Evolutionary conservation across 192 early-diverging fungal genomes (phyloP), one percentile per base, ranked within the genome.

Genomic region (Coemansia sp.): DNA sequence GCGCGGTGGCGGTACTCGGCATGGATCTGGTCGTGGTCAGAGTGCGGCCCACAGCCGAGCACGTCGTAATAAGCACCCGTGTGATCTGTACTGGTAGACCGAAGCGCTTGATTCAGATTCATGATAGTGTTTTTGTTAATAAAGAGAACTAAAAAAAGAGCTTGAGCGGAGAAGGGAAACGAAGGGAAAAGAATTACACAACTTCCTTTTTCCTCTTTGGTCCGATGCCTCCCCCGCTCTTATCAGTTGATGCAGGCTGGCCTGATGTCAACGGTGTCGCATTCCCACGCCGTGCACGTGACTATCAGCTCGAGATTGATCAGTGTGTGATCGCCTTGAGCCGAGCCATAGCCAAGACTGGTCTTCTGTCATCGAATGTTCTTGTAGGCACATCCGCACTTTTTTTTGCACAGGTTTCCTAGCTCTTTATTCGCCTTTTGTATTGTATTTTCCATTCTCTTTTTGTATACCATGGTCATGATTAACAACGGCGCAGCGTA

Each of bases 61-160:
- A 74, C 36, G 27, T 79, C 77, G 19, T 79, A 79, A 47, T 68
- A 79, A n/a, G n/a, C n/a, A n/a, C n/a, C n/a, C n/a, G n/a, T n/a
- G n/a, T n/a, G n/a, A n/a, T n/a, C n/a, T n/a, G n/a, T n/a, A n/a
- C n/a, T n/a, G n/a, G n/a, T n/a, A n/a, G n/a, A n/a, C n/a, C n/a
- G n/a, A n/a, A n/a, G n/a, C n/a, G 19, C 6, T 45, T 45, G 14
- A 19, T 45, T 45, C 42, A 45, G 17, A 19, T 64, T 74, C 67
- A 14, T 45, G 22, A 27, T 14, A 5, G 22, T n/a, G n/a, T n/a
- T n/a, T n/a, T n/a, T n/a, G n/a, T n/a, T n/a, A n/a, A n/a, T n/a
- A n/a, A n/a, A n/a, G n/a, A n/a, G n/a, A n/a, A n/a, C n/a, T n/a
- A n/a, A n/a, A n/a, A n/a, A n/a, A n/a, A n/a, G n/a, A n/a, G n/a